Evolutionary conservation across 2,329 filamentous ascomycete genomes (phyloP), one percentile per base, ranked within the genome.

Genomic region (Phyllosticta paracitricarpa): DNA sequence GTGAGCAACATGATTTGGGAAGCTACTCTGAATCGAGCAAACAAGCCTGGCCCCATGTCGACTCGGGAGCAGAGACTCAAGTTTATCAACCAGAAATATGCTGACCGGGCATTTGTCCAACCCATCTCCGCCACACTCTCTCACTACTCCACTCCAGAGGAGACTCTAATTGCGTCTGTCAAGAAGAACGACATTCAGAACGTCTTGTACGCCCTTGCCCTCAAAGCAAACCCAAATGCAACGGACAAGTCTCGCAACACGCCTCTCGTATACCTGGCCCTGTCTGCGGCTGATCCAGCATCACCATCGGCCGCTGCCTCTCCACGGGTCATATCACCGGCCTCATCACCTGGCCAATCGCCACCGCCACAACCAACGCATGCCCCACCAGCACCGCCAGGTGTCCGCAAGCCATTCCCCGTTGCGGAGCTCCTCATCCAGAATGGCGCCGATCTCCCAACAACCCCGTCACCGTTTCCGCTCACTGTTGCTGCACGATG

Each of bases 1-100:
- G 86, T 97, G 58, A 94, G 92, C 68, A 99, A 99, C 75, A 93
- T 93, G 87, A 82, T 99, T 22, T 99, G 92, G 91, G 94, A 99
- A 77, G 87, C 91, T 14, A 89, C 79, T 64, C 80, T 97, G 25
- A 91, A 97, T 63, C 82, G 82, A 25, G 77, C 82, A 5, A 69
- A 83, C 54, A 97, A 96, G 71, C 91, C 91, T 4, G 78, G 80
- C 0, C 82, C 90, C 0, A 85, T 87, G 67, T 90, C 92, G 25
- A 92, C 86, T 5, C 85, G 94, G 51, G 94, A 99, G 72, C 90
- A 96, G 73, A 85, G 94, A 24, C 79, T 97, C n/a, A 88, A 84
- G 67, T 99, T 97, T 73, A 97, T 99, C 73, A 97, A 91, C 0
- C 82, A 88, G 61, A 99, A 99, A 74, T 99, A 99, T 71, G 89